These are phyloP conservation scores for Hericium coralloides DNA, from an alignment of 768 basidiomycete genomes.

Conservation along the genomic window DNA sequence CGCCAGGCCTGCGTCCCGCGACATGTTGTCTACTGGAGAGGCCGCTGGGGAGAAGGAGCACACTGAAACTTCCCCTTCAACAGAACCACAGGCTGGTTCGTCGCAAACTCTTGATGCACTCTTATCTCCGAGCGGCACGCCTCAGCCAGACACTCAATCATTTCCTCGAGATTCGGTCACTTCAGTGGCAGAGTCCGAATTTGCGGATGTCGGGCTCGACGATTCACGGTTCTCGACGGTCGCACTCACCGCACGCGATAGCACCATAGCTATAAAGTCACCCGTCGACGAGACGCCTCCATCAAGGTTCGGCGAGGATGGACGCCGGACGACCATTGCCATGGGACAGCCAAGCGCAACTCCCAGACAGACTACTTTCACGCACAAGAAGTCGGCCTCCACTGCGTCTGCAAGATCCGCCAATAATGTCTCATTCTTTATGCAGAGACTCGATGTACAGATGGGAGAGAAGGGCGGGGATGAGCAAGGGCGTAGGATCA, in stretches of 20 bases:
- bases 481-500: constrained; percentile 31
- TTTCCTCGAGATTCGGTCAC: constrained; percentile 9
- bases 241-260: constrained; percentile 29
- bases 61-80: background rate
- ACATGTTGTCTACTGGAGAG: background rate
- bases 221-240: constrained; percentile 56
- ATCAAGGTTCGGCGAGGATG: constrained; percentile 13
- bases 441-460: constrained; percentile 44
- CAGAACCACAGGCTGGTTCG: background rate
- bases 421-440: constrained; percentile 43
- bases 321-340: constrained; percentile 14
- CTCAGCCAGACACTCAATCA: constrained; percentile 10
- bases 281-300: constrained; percentile 18
- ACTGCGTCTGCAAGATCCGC: constrained; percentile 46
- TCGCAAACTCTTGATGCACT: constrained; percentile 18
- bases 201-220: constrained; percentile 50
- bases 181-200: constrained; percentile 21
- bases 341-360: background rate
- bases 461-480: constrained; percentile 31
- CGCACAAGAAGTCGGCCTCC: constrained; percentile 59
- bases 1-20: background rate
- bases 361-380: background rate
- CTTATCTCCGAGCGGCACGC: constrained; percentile 21
- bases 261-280: constrained; percentile 18
- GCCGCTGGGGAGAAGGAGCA: background rate